Evolutionary conservation across 2,329 filamentous ascomycete species (phyloP), one percentile per base, ranked within the genome.

Genomic region (Apiospora malaysiana): DNA sequence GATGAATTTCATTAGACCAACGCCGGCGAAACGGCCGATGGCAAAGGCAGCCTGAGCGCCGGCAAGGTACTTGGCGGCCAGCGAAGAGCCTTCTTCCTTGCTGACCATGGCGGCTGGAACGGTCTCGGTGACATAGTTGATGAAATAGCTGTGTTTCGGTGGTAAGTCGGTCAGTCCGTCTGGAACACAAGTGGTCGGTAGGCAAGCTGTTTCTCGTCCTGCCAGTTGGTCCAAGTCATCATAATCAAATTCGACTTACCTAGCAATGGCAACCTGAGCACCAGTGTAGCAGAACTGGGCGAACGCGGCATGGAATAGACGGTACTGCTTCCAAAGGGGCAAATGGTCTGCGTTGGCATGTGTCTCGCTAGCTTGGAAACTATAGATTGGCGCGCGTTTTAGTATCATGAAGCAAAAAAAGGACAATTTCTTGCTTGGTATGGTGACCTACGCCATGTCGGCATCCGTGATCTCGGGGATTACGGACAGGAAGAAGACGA

Each of bases 211-310:
- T n/a, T n/a, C n/a, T n/a, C n/a, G n/a, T n/a, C n/a, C n/a, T n/a
- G n/a, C n/a, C n/a, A n/a, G n/a, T n/a, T n/a, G n/a, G n/a, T 66
- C 0, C 46, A 32, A 18, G 4, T n/a, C 51, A 27, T 37, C 12
- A 18, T 21, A 2, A 12, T 47, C 3, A 7, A 25, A 18, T 3
- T 10, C 12, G 1, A 92, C 92, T 79, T 91, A 92, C 66, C 81
- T 80, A 0, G 90, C 90, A 70, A 91, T 88, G 70, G 87, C 89
- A 45, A 91, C 84, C 78, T 95, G 93, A 0, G 92, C 89, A 66
- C 93, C 93, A 0, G 85, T 92, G 79, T 95, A 96, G 79, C 90
- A 93, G 81, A 95, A 95, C 75, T 95, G 93, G 0, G 92, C 91
- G 75, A 91, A 88, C 0, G 92, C 88, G 16, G 92, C 93, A 76